phyloP scores from a whole-genome alignment of 1,139 yeast genomes.

The Kodamaea ohmeri region DNA sequence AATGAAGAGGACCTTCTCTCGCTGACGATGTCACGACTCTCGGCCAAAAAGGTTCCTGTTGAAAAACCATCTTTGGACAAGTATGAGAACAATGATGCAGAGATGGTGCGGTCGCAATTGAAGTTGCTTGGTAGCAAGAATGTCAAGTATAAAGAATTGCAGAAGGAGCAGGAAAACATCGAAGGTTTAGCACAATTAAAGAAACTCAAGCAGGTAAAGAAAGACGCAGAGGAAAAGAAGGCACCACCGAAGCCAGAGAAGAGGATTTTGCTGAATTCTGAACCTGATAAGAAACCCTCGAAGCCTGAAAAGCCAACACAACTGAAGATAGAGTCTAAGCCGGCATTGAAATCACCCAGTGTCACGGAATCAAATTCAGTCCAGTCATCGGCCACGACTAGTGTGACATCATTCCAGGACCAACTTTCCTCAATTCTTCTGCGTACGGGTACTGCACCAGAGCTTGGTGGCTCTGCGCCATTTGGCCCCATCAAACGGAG shows the following conservation, averaged over 20 bases:
- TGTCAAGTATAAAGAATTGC: conserved; percentile 11
- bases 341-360: neutral
- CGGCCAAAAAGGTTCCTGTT: conserved; percentile 9
- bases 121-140: conserved; percentile 18
- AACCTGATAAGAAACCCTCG: neutral
- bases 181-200: conserved; percentile 21
- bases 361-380: neutral
- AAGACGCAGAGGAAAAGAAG: conserved; percentile 8
- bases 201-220: conserved; percentile 16
- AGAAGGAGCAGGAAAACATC: conserved; percentile 12
- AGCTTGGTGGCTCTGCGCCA: conserved; percentile 10
- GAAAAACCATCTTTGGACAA: conserved; percentile 17
- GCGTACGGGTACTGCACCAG: conserved; percentile 26
- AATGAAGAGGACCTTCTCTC: conserved; percentile 16
- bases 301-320: neutral
- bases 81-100: conserved; percentile 26
- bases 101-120: conserved; percentile 25
- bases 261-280: too few relatives aligned
- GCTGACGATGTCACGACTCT: conserved; percentile 14
- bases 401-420: conserved; percentile 18
- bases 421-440: conserved; percentile 21
- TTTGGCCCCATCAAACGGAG: conserved; percentile 13
- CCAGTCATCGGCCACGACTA: neutral
- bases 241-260: conserved; percentile 10
- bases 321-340: too few relatives aligned